phyloP scores from a whole-genome alignment of 805 yeast genomes.

The Schwanniomyces sp. region DNA sequence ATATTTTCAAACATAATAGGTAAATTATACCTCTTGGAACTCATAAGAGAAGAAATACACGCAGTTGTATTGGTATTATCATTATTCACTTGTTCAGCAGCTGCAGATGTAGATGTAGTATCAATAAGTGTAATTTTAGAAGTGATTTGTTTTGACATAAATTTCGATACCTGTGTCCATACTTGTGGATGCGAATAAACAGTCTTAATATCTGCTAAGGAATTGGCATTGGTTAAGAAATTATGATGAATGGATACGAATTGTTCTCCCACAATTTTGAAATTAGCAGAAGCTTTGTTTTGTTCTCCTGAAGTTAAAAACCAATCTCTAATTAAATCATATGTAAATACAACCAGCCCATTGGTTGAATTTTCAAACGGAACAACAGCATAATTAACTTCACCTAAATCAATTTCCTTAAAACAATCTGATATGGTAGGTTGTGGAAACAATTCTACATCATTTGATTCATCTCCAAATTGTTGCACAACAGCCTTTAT shows the following conservation, averaged over 20 bases:
- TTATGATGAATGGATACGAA: slow-evolving; percentile 83
- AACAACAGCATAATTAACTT: slow-evolving; percentile 70
- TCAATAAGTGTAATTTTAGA: slow-evolving; percentile 48
- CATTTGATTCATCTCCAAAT: slow-evolving; percentile 38
- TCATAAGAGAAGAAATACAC: slow-evolving; percentile 72
- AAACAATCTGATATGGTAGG: slow-evolving; percentile 62
- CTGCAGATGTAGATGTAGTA: slow-evolving; percentile 78
- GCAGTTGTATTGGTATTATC: slow-evolving; percentile 46
- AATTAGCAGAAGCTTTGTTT: slow-evolving; percentile 9
- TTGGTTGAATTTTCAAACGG: slow-evolving; percentile 95
- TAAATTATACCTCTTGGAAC: slow-evolving; percentile 59
- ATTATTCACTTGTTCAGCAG: slow-evolving; percentile 62
- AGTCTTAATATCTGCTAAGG: slow-evolving; percentile 46
- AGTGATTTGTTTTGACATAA: slow-evolving; percentile 39
- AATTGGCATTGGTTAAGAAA: slow-evolving; percentile 50
- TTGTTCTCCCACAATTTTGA: slow-evolving; percentile 71
- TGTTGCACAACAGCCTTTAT: slow-evolving; percentile 50
- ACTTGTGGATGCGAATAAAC: slow-evolving; percentile 96
- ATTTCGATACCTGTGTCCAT: slow-evolving; percentile 85
- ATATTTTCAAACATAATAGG: slow-evolving; percentile 56
- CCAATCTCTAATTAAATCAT: slow-evolving; percentile 77
- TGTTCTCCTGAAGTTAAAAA: slow-evolving; percentile 22
- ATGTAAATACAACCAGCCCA: slow-evolving; percentile 87
- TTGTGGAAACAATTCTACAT: slow-evolving; percentile 35
- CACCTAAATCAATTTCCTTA: slow-evolving; percentile 40